Base-by-base conservation (phyloP, 2,329 filamentous ascomycete species). In the Trichoderma semiorbis region DNA sequence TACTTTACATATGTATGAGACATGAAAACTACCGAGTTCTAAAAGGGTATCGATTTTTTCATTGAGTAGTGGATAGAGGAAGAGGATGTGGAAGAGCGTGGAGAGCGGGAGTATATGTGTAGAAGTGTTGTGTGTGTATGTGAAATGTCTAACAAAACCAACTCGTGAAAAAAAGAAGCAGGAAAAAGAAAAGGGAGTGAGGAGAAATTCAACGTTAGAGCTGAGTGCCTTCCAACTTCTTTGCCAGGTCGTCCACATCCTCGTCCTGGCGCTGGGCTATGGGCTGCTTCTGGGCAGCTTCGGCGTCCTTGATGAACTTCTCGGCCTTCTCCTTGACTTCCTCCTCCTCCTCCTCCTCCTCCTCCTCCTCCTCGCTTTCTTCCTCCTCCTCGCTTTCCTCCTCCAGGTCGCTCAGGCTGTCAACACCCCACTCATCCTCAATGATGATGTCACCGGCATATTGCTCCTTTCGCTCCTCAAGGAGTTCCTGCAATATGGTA, bases 331-430 rank as follows among this genome's bases (percentile, higher is more conserved):
- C 89, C 79, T 91, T 86, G 26, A 86, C 82, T 79, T 91, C 86
- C 21, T 86, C 82, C 76, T 89, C 85, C 26, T 85, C 83, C 24
- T 89, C 89, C 65, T 91, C 90, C n/a, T n/a, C n/a, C 2, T 92
- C 90, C 21, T 92, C 91, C 7, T 91, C 91, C 1, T 93, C 90
- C 0, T 89, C 91, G 70, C 88, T 89, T 14, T 89, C 88, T 11
- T 93, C 91, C 71, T 94, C 90, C 1, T 89, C 91, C 71, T 88
- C 89, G 14, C 89, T 88, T 11, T 93, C 91, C 72, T 94, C 93
- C 76, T 95, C 93, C 2, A 98, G 89, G 76, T 98, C 95, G 76
- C 92, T 92, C 58, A 97, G 88, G 78, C 92, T 92, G 79, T 97
- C 95, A 28, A 98, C 82, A 53, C 93, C 93, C 93, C 93, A 96